Percentiles rank a stretch among this genome's conserved stretches.
Evolutionary conservation across 2,329 filamentous ascomycete genomes (phyloP).

Genomic region (Sarocladium oryzae): DNA sequence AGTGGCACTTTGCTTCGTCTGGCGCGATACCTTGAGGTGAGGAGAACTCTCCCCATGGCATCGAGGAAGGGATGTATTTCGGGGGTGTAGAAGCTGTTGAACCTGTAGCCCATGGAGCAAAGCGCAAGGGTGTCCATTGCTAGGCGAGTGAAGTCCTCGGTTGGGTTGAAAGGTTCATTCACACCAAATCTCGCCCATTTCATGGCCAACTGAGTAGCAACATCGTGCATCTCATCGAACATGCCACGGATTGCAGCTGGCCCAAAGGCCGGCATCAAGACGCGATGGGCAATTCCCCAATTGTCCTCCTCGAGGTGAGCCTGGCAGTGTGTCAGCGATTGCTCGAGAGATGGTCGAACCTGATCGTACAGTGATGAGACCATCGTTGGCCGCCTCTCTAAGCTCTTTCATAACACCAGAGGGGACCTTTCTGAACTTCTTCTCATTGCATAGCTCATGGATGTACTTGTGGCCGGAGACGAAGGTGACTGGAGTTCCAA

Average conservation of each 20-base stretch:
- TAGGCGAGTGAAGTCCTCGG: conserved; percentile 56
- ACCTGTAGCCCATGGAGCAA: conserved; percentile 49
- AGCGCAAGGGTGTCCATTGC: conserved; percentile 48
- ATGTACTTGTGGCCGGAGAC: not conserved
- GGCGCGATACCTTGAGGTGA: not conserved
- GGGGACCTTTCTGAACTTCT: not conserved
- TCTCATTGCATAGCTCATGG: not conserved
- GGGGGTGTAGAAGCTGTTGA: conserved; percentile 54
- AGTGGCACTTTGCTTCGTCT: conserved; percentile 36
- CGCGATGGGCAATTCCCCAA: conserved; percentile 49
- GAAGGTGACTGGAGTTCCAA: not conserved
- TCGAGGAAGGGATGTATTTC: conserved; percentile 12
- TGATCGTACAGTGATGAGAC: too few relatives aligned
- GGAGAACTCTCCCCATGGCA: conserved; percentile 1
- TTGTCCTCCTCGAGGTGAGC: conserved; percentile 14
- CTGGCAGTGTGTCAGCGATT: too few relatives aligned
- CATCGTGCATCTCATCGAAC: conserved; percentile 49
- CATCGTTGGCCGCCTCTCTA: too few relatives aligned
- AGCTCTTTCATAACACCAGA: not conserved
- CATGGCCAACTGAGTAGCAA: conserved; percentile 44
- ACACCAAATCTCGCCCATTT: conserved; percentile 43
- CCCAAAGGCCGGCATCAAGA: conserved; percentile 59
- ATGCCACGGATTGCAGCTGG: conserved; percentile 52
- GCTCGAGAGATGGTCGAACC: too few relatives aligned
- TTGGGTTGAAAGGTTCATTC: conserved; percentile 38